Evolutionary conservation across 2,329 filamentous ascomycete genomes (phyloP), one percentile per base, ranked within the genome.

Genomic region (Neofusicoccum ribis): DNA sequence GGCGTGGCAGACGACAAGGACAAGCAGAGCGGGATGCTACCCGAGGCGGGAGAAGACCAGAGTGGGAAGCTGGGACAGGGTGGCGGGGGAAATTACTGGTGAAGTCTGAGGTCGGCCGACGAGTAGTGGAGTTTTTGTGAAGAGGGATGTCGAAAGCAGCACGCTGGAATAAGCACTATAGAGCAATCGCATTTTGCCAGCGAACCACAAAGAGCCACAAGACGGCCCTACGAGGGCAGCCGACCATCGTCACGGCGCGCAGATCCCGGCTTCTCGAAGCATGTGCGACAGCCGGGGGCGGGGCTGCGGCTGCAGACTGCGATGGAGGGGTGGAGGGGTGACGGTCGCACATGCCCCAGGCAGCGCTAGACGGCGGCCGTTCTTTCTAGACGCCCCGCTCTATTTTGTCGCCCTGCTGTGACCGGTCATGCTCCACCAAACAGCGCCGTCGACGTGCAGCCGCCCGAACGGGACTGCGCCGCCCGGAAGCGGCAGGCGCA

Each of bases 41-140:
- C 66, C 66, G 43, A 68, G 66, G 37, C 50, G 52, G 50, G 37
- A 51, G 61, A 27, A 23, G 20, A 37, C 37, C 41, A 37, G 27
- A 52, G 39, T 27, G 50, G 50, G 65, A 50, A 66, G 66, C 66
- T 65, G 52, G 64, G 44, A 34, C 47, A 44, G 14, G 41, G 46
- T 23, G 61, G 56, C 52, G 67, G 67, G 37, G 51, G 69, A 58
- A 66, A 72, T 61, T 76, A 76, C 64, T 78, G 76, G 76, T 78
- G 67, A 71, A 17, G 41, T 39, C 34, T 54, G 64, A 47, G 20
- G 61, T 50, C 20, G 41, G 61, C 27, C 4, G 47, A 34, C 39
- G 39, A 60, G 41, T 47, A 46, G 15, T 61, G 43, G 39, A 56
- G 23, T n/a, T 20, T 62, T 62, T 49, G 23, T 66, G 65, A 65